A percentile compares a stretch with the other conserved stretches of the same genome.
phyloP scores from a whole-genome alignment of 2,329 filamentous ascomycete species.

The Colletotrichum nymphaeae region DNA sequence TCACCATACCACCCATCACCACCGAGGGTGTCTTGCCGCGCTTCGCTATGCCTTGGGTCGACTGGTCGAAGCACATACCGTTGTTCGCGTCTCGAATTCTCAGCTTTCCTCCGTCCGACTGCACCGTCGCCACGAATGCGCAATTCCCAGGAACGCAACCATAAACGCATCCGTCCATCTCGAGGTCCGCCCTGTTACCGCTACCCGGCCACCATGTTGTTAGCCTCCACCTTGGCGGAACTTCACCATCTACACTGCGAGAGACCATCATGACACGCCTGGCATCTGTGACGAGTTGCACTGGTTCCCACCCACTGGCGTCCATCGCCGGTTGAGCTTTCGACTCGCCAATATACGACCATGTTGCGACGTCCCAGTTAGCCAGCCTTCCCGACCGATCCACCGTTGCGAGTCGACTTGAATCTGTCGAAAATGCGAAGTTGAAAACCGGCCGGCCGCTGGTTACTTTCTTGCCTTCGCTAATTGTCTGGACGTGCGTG shows the following conservation, averaged over 20 bases:
- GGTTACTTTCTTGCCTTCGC: conserved; percentile 1
- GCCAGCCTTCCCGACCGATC: conserved; percentile 12
- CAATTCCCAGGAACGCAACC: conserved; percentile 14
- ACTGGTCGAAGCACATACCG: conserved; percentile 31
- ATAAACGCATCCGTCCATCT: conserved; percentile 27
- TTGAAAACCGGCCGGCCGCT: neutral
- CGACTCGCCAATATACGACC: conserved; percentile 14
- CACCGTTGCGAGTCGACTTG: conserved; percentile 4
- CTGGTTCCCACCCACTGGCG: neutral
- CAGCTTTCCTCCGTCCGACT: conserved; percentile 22
- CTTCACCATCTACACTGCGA: neutral
- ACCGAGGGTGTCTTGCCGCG: conserved; percentile 25
- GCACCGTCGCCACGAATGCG: conserved; percentile 26
- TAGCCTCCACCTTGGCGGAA: conserved; percentile 12
- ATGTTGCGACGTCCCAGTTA: conserved; percentile 4
- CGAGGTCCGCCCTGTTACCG: conserved; percentile 14
- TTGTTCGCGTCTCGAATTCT: conserved; percentile 14
- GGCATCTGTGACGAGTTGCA: conserved; percentile 17
- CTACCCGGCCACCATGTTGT: conserved; percentile 29
- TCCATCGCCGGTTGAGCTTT: conserved; percentile 14
- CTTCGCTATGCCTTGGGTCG: conserved; percentile 31
- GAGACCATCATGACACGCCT: conserved; percentile 16
- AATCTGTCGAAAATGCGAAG: conserved; percentile 18
- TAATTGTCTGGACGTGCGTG: conserved; percentile 11
- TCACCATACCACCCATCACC: conserved; percentile 4